Percentiles rank a stretch among this genome's conserved stretches.
phyloP scores from a whole-genome alignment of 192 early-diverging fungal genomes.

The Coemansia sp. region DNA sequence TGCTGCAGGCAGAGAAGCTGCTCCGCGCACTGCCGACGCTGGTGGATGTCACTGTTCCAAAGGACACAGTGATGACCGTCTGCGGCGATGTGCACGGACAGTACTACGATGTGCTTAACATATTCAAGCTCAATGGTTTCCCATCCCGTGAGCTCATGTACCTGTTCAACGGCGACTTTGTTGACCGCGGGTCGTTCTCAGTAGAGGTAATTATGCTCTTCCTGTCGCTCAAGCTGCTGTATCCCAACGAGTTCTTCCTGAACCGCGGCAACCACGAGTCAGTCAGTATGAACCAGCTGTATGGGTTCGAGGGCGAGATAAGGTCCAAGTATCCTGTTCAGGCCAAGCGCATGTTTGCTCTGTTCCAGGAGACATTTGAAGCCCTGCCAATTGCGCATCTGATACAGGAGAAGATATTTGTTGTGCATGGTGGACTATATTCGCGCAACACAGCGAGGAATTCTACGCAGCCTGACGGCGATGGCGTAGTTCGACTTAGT shows the following conservation, averaged over 20 bases:
- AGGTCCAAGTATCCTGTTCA: slow-evolving; percentile 78
- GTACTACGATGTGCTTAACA: slow-evolving; percentile 96
- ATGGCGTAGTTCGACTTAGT: slow-evolving; percentile 77
- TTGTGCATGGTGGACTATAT: slow-evolving; percentile 96
- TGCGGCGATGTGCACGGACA: slow-evolving; percentile 99
- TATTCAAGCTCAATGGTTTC: slow-evolving; percentile 90
- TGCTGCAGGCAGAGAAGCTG: slow-evolving; percentile 70
- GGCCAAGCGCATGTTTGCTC: slow-evolving; percentile 83
- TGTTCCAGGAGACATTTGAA: slow-evolving; percentile 95
- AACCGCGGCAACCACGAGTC: slow-evolving; percentile 98
- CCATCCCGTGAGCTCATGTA: slow-evolving; percentile 82
- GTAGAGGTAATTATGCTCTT: slow-evolving; percentile 94
- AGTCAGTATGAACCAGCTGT: slow-evolving; percentile 98
- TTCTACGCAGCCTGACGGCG: slow-evolving; percentile 37
- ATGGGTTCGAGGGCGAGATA: slow-evolving; percentile 98
- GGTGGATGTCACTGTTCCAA: slow-evolving; percentile 81
- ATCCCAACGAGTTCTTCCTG: slow-evolving; percentile 81
- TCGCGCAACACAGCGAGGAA: slow-evolving; percentile 67
- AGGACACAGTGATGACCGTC: slow-evolving; percentile 72
- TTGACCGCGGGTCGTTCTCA: slow-evolving; percentile 97
- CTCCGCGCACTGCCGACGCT: slow-evolving; percentile 78
- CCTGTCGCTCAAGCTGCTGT: slow-evolving; percentile 86
- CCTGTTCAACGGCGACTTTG: slow-evolving; percentile 98
- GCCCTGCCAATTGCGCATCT: slow-evolving; percentile 90
- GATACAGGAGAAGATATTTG: slow-evolving; percentile 89